phyloP scores from a whole-genome alignment of 2,329 filamentous ascomycete species.

The Byssochlamys sp. region DNA sequence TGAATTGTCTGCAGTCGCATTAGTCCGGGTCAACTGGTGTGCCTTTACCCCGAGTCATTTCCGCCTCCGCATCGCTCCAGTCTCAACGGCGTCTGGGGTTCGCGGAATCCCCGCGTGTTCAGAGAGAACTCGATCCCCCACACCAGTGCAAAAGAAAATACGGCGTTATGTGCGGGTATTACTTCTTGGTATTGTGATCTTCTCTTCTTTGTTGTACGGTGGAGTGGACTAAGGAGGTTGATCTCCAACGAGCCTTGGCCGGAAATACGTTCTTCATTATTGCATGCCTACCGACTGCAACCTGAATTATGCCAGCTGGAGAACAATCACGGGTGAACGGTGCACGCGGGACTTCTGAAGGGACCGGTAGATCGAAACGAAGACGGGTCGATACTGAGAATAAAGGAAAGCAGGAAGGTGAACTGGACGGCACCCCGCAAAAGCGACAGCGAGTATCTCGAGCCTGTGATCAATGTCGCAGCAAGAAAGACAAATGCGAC shows the following conservation, averaged over 20 bases:
- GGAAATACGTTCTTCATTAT: slow-evolving; percentile 23
- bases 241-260: slow-evolving; percentile 11
- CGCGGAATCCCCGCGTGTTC: background rate
- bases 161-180: background rate
- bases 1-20: background rate
- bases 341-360: slow-evolving; percentile 21
- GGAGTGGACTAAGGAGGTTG: background rate
- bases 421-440: slow-evolving; percentile 23
- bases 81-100: background rate
- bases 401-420: slow-evolving; percentile 16
- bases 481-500: slow-evolving; percentile 63
- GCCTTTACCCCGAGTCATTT: background rate
- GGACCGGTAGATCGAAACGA: slow-evolving; percentile 22
- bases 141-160: background rate
- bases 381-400: slow-evolving; percentile 22
- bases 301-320: slow-evolving; percentile 20
- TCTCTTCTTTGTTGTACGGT: background rate
- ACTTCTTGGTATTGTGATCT: background rate
- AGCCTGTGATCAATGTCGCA: slow-evolving; percentile 60
- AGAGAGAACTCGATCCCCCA: background rate
- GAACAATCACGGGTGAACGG: slow-evolving; percentile 24
- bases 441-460: slow-evolving; percentile 59
- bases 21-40: background rate
- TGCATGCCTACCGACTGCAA: slow-evolving; percentile 11
- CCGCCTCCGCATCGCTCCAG: background rate